phyloP scores from a whole-genome alignment of 345 rosid genomes.

The Eutrema yunnanense region DNA sequence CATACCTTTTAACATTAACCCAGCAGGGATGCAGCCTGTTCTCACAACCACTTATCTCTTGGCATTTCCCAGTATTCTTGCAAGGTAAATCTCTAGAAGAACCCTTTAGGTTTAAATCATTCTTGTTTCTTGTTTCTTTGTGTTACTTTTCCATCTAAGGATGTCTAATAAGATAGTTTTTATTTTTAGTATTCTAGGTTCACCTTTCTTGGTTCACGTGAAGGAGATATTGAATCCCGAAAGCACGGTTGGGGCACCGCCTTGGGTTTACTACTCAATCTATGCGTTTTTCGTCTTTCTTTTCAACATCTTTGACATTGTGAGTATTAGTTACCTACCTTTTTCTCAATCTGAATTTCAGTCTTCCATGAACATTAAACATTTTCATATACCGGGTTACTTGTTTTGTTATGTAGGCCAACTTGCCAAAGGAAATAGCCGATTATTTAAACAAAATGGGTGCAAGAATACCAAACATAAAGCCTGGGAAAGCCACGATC shows the following conservation, averaged over 20 bases:
- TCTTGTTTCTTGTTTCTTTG: slow-evolving; percentile 1
- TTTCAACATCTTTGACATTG: slow-evolving; percentile 94
- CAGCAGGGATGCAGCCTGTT: slow-evolving; percentile 97
- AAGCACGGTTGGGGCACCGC: slow-evolving; percentile 78
- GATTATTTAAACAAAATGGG: slow-evolving; percentile 97
- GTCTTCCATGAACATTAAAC: slow-evolving; percentile 2
- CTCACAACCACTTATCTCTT: slow-evolving; percentile 85
- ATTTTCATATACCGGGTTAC: neutral
- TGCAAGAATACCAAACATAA: slow-evolving; percentile 89
- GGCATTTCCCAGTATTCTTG: slow-evolving; percentile 88
- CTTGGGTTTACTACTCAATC: slow-evolving; percentile 85
- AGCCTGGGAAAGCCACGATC: slow-evolving; percentile 92
- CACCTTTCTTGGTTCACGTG: slow-evolving; percentile 67
- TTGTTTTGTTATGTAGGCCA: slow-evolving; percentile 50
- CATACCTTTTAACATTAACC: slow-evolving; percentile 91
- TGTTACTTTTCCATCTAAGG: neutral
- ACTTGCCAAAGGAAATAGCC: slow-evolving; percentile 94
- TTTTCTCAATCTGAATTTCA: neutral
- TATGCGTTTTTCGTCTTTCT: slow-evolving; percentile 86
- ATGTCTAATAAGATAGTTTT: slow-evolving; percentile 27
- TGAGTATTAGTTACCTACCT: slow-evolving; percentile 38
- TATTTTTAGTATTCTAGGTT: slow-evolving; percentile 62
- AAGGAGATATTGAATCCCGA: slow-evolving; percentile 87
- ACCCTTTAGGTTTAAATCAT: neutral
- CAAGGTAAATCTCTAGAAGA: slow-evolving; percentile 44